Conservation (phyloP, 176 grass and related monocot species). For the Triticum dicoccoides region DNA sequence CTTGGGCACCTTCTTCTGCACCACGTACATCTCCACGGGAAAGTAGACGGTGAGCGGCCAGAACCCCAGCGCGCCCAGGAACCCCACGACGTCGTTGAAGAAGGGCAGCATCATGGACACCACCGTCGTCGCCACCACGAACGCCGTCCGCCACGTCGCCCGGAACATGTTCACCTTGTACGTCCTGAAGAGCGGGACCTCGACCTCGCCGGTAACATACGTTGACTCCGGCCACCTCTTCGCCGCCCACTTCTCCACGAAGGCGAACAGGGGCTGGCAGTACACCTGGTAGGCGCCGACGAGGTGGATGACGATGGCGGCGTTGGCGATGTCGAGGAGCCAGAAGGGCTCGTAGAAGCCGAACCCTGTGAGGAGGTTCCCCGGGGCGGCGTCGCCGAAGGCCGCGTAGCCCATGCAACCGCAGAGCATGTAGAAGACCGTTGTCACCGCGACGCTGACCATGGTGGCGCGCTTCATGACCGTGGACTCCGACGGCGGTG, state of each 20-base stretch:
- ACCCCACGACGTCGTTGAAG: slow-evolving; percentile 78
- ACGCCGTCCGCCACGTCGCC: slow-evolving; percentile 60
- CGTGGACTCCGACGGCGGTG: slow-evolving; percentile 40
- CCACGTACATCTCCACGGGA: slow-evolving; percentile 82
- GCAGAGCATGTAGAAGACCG: slow-evolving; percentile 59
- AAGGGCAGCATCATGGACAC: slow-evolving; percentile 84
- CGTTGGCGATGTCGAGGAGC: slow-evolving; percentile 67
- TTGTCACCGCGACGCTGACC: slow-evolving; percentile 37
- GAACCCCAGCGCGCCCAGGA: slow-evolving; percentile 63
- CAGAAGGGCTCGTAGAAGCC: slow-evolving; percentile 71
- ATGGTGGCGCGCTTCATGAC: slow-evolving; percentile 54
- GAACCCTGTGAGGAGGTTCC: slow-evolving; percentile 56
- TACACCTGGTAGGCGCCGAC: slow-evolving; percentile 68
- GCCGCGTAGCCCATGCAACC: slow-evolving; percentile 53
- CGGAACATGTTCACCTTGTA: slow-evolving; percentile 57
- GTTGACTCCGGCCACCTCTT: slow-evolving; percentile 46
- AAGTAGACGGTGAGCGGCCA: slow-evolving; percentile 79
- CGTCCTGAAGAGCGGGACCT: slow-evolving; percentile 28
- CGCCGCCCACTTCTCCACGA: slow-evolving; percentile 70
- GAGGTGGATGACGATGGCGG: slow-evolving; percentile 58
- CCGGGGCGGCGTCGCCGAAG: slow-evolving; percentile 47
- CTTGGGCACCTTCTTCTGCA: slow-evolving; percentile 57
- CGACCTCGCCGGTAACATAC: slow-evolving; percentile 45
- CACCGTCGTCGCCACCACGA: slow-evolving; percentile 66
- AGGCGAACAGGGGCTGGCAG: slow-evolving; percentile 89